phyloP scores from a whole-genome alignment of 805 yeast species.

The Alloascoidea hylecoeti region DNA sequence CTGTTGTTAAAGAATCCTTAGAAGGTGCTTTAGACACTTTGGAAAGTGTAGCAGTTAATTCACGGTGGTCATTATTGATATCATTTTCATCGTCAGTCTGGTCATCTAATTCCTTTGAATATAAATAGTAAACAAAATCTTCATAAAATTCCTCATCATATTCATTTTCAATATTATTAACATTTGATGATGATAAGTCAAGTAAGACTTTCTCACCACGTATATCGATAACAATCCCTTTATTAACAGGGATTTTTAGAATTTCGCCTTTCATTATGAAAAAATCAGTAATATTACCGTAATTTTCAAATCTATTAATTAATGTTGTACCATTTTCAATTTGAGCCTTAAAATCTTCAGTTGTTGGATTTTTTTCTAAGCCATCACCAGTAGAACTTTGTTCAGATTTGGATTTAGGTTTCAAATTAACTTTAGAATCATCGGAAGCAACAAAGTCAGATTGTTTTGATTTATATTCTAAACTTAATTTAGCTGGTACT shows the following conservation, averaged over 20 bases:
- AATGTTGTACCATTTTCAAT: background rate
- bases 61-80: too few species aligned
- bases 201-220: conserved; percentile 47
- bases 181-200: conserved; percentile 31
- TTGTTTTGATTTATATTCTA: conserved; percentile 14
- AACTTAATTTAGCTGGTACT: conserved; percentile 34
- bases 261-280: conserved; percentile 48
- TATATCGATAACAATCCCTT: conserved; percentile 53
- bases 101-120: conserved; percentile 18
- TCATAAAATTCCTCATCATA: background rate
- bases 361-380: background rate
- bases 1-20: too few species aligned
- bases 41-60: too few species aligned
- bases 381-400: background rate
- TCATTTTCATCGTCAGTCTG: conserved; percentile 6
- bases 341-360: background rate
- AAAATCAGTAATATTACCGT: conserved; percentile 12
- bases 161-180: conserved; percentile 23
- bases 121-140: conserved; percentile 18
- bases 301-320: background rate
- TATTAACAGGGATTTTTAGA: conserved; percentile 45
- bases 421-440: background rate
- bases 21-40: too few species aligned
- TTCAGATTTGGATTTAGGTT: background rate
- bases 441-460: conserved; percentile 7